Percentiles rank a stretch among this genome's conserved stretches.
phyloP scores from a whole-genome alignment of 1,284 basidiomycete genomes.

The Sporisorium iseilematis-ciliati region DNA sequence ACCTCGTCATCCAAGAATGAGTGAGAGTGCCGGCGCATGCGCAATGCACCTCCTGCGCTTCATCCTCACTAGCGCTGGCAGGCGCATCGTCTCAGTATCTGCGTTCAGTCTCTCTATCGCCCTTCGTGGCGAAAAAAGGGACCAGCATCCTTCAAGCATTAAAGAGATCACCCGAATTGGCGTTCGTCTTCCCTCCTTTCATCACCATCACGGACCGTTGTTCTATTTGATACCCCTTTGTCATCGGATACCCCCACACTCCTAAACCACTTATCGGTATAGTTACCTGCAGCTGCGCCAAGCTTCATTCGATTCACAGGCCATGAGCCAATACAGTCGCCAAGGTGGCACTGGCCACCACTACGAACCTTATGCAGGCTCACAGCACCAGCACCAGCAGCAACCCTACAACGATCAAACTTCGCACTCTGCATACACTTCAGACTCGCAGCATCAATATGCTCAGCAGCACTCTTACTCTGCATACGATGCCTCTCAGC shows the following conservation, averaged over 20 bases:
- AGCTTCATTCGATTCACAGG: background rate
- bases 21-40: background rate
- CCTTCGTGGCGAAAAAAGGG: background rate
- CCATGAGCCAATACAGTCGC: slow-evolving; percentile 38
- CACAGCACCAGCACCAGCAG: slow-evolving; percentile 7
- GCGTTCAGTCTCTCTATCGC: background rate
- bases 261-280: background rate
- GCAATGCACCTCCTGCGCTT: background rate
- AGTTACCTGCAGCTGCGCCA: slow-evolving; percentile 5
- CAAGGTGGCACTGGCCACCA: slow-evolving; percentile 18
- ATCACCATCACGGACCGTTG: background rate
- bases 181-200: background rate
- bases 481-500: slow-evolving; percentile 21
- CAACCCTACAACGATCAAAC: slow-evolving; percentile 13
- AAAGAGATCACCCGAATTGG: background rate
- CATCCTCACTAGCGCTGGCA: background rate
- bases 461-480: slow-evolving; percentile 15
- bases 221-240: background rate
- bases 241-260: slow-evolving; percentile 1
- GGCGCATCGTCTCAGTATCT: background rate
- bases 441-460: slow-evolving; percentile 20
- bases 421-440: slow-evolving; percentile 12
- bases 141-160: background rate
- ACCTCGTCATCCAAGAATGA: background rate
- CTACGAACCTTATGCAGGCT: slow-evolving; percentile 20